Base-by-base conservation (phyloP, 2,329 filamentous ascomycete species). In the Paecilomyces niveus region DNA sequence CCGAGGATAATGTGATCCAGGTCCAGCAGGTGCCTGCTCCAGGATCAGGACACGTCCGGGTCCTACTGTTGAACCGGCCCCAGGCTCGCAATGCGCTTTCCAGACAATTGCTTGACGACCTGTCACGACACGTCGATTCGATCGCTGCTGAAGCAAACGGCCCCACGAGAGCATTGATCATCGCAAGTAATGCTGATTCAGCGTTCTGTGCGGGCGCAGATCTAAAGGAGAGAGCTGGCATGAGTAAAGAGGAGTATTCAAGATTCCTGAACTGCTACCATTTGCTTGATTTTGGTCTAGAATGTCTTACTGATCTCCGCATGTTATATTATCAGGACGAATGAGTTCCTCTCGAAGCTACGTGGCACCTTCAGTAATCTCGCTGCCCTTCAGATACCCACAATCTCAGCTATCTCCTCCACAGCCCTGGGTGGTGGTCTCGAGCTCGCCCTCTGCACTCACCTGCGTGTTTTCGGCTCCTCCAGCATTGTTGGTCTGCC, bases 191-290 rank as follows among this genome's bases (percentile, higher is more conserved):
- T 49, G 83, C 90, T n/a, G 90, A 97, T 66, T 81, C 85, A 24
- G 89, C 87, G 67, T 99, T 99, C 74, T 99, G 94, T 74, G 91
- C 94, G 0, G 94, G 94, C 39, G 94, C 94, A 3, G 94, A 99
- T 71, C 76, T 99, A 68, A 97, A 97, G 72, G 93, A 97, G 80
- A 81, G 93, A 29, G 83, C 83, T 59, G 84, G 81, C 3, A 94
- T 97, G 75, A 87, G 85, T 0, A 82, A 81, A 61, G 84, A 91
- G 66, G 89, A 97, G 92, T 96, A 74, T 75, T 22, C 31, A 57
- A 18, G 39, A 21, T 21, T 18, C 39, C 18, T 0, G 15, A 45
- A 45, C 15, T 8, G 13, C n/a, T n/a, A n/a, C 1, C 9, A 11
- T 5, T 33, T 13, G 3, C 6, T 39, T 39, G 35, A n/a, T 39